Conservation (phyloP, 805 yeast species). For the Ogataea allantospora region DNA sequence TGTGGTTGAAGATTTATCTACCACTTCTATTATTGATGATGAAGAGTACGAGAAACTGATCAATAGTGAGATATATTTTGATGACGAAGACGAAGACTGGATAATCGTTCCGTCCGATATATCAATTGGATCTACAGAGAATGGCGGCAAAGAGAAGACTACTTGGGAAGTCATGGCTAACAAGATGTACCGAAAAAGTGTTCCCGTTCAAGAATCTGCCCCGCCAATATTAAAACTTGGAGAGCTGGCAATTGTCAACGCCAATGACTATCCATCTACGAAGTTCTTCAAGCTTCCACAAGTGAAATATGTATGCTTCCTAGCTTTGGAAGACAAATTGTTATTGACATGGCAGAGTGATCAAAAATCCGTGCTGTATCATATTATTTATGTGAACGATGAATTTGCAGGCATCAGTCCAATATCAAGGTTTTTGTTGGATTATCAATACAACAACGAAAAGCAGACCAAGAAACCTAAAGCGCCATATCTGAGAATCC, state of each 20-base stretch:
- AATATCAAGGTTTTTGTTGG: constrained; percentile 14
- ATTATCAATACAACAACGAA: not conserved
- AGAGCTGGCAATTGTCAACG: constrained; percentile 23
- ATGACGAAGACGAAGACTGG: constrained; percentile 31
- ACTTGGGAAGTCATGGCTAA: constrained; percentile 1
- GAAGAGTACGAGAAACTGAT: constrained; percentile 29
- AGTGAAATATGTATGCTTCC: constrained; percentile 2
- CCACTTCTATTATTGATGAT: constrained; percentile 27
- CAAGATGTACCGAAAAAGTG: not conserved
- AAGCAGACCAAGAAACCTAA: not conserved
- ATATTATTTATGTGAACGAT: constrained; percentile 33
- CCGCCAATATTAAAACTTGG: constrained; percentile 24
- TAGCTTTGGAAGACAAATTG: constrained; percentile 2
- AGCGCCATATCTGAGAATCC: constrained; percentile 5
- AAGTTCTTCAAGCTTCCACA: constrained; percentile 17
- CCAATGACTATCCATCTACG: constrained; percentile 25
- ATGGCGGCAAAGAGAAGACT: constrained; percentile 8
- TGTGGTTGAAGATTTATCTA: constrained; percentile 23
- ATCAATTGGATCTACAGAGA: constrained; percentile 12
- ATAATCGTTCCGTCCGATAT: constrained; percentile 24
- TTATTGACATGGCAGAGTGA: constrained; percentile 24
- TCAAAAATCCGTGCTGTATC: constrained; percentile 23
- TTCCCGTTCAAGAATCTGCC: not conserved
- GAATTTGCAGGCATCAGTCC: constrained; percentile 29
- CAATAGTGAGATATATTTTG: constrained; percentile 25